Evolutionary conservation across 1,284 basidiomycete species (phyloP), one percentile per base, ranked within the genome.

Genomic region (Cryptococcus amylolentus): DNA sequence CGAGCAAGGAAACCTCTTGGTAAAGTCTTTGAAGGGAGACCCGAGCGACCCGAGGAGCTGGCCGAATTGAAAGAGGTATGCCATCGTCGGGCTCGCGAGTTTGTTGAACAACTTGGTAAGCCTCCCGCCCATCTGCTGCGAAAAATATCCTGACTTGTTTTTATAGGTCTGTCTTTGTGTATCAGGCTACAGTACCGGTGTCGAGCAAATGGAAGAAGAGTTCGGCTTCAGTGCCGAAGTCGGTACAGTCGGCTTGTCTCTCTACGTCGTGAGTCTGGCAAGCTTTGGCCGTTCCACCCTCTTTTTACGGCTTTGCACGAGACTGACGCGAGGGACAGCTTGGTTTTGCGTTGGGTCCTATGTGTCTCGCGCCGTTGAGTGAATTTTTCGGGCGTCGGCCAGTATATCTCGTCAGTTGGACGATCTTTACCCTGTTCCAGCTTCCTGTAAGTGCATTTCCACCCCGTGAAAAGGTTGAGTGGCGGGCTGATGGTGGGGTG

Each of bases 131-230:
- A 42, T 16, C 8, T 20, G 14, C 35, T 31, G 38, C 23, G 23
- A 39, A 2, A 6, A 35, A 7, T 2, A 12, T 40, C 13, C 41
- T 50, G 14, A 18, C 23, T 4, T 6, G 27, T 27, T 13, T 16
- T 18, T 47, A 9, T 37, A 65, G 55, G 67, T 67, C 12, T 65
- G 65, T 39, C 52, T 67, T 5, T 70, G 69, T 40, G 69, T 67
- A 3, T 66, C 63, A 12, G 69, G 66, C 10, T 71, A 70, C 50
- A 64, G 63, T 13, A 71, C 69, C 5, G 69, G 69, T 1, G 64
- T 63, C 7, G 54, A 55, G 43, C 58, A 64, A 51, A 65, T 65
- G 60, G 53, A 59, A 38, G 59, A 70, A 35, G 66, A 68, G 40
- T 63, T 70, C 27, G 61, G 61, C 13, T 66, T 71, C 14, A 56